Evolutionary conservation across 495 filamentous ascomycete species (phyloP).

Genomic region (Neurospora sublineolata): DNA sequence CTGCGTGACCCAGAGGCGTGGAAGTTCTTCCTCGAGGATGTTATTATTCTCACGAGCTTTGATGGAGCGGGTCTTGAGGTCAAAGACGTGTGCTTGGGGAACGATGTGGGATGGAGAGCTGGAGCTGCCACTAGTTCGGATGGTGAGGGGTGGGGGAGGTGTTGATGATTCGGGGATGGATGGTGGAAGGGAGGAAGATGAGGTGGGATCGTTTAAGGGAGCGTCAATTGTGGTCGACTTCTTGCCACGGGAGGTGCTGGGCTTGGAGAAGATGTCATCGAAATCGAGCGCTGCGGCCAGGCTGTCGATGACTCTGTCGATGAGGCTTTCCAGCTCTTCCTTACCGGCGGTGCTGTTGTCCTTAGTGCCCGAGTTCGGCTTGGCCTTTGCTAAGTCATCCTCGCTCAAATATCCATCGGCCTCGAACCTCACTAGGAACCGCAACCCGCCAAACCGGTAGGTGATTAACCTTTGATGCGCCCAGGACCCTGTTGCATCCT

Average conservation of each 20-base stretch:
- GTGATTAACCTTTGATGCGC: slow-evolving; percentile 53
- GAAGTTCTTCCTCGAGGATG: slow-evolving; percentile 33
- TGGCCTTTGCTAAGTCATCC: slow-evolving; percentile 1
- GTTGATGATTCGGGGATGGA: background rate
- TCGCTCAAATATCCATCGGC: slow-evolving; percentile 42
- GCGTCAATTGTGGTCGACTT: background rate
- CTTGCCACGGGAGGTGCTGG: too few relatives aligned
- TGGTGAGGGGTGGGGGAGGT: background rate
- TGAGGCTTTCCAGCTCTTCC: too few relatives aligned
- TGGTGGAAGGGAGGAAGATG: background rate
- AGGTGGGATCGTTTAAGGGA: background rate
- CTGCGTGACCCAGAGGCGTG: slow-evolving; percentile 49
- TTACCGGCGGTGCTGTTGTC: too few relatives aligned
- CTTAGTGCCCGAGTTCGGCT: background rate
- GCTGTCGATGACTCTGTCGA: too few relatives aligned
- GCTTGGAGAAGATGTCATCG: too few relatives aligned
- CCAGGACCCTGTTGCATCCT: slow-evolving; percentile 35
- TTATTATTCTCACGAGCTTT: slow-evolving; percentile 13
- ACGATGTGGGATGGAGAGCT: slow-evolving; percentile 6
- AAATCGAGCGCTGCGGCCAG: too few relatives aligned
- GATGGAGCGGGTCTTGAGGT: slow-evolving; percentile 52
- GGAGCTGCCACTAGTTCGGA: background rate
- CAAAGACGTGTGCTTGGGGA: slow-evolving; percentile 45
- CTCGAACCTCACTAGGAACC: slow-evolving; percentile 47
- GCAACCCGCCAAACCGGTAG: slow-evolving; percentile 46